A percentile compares a stretch with the other conserved stretches of the same genome.
phyloP scores from a whole-genome alignment of 345 rosid species.

The Schrenkiella parvula region DNA sequence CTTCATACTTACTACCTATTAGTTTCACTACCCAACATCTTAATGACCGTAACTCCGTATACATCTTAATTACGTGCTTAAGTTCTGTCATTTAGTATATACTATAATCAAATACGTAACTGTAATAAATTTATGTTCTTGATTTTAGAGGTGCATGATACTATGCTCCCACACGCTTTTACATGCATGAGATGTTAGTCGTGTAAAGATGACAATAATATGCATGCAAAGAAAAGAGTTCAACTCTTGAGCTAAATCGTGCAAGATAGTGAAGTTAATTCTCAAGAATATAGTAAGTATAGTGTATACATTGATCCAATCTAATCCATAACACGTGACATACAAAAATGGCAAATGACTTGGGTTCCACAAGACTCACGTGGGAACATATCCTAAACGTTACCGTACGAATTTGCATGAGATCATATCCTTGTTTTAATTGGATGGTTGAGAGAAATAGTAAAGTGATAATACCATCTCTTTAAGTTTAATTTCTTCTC shows the following conservation, averaged over 20 bases:
- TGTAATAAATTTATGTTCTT: neutral
- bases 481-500: neutral
- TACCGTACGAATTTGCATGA: conserved; percentile 25
- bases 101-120: neutral
- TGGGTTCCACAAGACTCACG: conserved; percentile 23
- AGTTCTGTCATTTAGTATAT: neutral
- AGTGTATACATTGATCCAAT: neutral
- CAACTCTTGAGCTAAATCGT: neutral
- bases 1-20: neutral
- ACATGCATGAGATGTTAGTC: neutral
- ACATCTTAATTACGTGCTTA: neutral
- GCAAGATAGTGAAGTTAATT: conserved; percentile 6
- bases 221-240: neutral
- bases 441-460: conserved; percentile 27
- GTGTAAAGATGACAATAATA: neutral
- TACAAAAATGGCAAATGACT: conserved; percentile 21
- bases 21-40: neutral
- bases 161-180: neutral
- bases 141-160: neutral
- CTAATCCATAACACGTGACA: conserved; percentile 27
- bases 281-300: neutral
- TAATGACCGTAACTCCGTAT: neutral
- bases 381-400: conserved; percentile 20
- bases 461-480: conserved; percentile 17
- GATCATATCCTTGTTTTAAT: conserved; percentile 26